Evolutionary conservation across 2,329 filamentous ascomycete genomes (phyloP).

Genomic region (Stylonectria norvegica): DNA sequence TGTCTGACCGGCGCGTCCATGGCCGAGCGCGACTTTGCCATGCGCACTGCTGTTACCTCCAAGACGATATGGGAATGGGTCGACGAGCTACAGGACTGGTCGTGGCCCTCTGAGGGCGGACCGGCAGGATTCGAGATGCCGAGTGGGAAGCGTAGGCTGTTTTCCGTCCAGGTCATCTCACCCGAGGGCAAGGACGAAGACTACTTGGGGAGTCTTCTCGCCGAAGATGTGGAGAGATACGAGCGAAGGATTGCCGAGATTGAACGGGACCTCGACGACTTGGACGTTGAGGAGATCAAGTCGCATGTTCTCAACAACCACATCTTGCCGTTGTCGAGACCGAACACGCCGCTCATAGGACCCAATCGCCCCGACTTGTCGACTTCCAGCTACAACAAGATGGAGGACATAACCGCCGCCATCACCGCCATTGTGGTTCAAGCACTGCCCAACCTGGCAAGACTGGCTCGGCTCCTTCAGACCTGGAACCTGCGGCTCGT

Average conservation of each 20-base stretch:
- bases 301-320: slow-evolving; percentile 80
- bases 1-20: slow-evolving; percentile 62
- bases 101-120: slow-evolving; percentile 50
- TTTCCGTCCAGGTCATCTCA: slow-evolving; percentile 28
- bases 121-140: slow-evolving; percentile 55
- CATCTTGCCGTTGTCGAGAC: slow-evolving; percentile 52
- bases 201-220: slow-evolving; percentile 70
- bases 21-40: slow-evolving; percentile 67
- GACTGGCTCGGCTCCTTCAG: slow-evolving; percentile 67
- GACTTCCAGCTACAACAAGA: slow-evolving; percentile 58
- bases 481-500: slow-evolving; percentile 74
- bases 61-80: slow-evolving; percentile 72
- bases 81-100: slow-evolving; percentile 62
- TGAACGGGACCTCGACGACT: slow-evolving; percentile 60
- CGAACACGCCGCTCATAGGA: slow-evolving; percentile 34
- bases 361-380: slow-evolving; percentile 35
- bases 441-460: slow-evolving; percentile 75
- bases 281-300: slow-evolving; percentile 86
- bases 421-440: slow-evolving; percentile 91
- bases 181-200: slow-evolving; percentile 24
- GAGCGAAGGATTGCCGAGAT: slow-evolving; percentile 75
- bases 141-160: slow-evolving; percentile 38
- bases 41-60: slow-evolving; percentile 66
- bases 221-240: slow-evolving; percentile 61
- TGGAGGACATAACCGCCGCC: slow-evolving; percentile 88